Base-by-base conservation (phyloP, 2,329 filamentous ascomycete species). In the Pseudonectria buxi region DNA sequence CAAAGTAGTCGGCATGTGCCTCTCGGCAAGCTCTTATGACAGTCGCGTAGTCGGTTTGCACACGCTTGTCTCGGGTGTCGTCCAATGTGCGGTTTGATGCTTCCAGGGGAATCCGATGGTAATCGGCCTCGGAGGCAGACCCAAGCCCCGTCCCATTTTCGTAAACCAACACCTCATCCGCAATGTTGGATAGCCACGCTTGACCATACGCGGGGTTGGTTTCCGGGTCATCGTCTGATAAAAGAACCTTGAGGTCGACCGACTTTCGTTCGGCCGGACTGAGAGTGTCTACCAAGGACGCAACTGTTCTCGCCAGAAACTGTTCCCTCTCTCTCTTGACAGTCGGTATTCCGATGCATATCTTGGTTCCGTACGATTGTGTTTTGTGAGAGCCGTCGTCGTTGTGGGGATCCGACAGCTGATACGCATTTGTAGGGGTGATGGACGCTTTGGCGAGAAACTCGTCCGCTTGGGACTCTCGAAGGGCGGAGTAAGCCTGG, bases 111-210 rank as follows among this genome's bases (percentile, higher is more conserved):
- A 45, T 44, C 9, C 24, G 34, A n/a, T 32, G 39, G 7, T 45
- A 42, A 6, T 33, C 28, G 30, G 30, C 37, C 24, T 30, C 27
- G 18, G 18, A 22, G 2, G 35, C 14, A 6, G 30, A 27, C 4
- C 28, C 16, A 3, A 28, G 9, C 13, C 32, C 33, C 6, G 27
- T 22, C 5, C 18, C 24, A 1, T 40, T 18, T 3, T 39, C 44
- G 25, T 61, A 61, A 5, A 57, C 31, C 3, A 60, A 32, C 4
- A 59, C 32, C 10, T 58, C 46, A 7, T 61, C 56, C 4, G 45
- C 47, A 2, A 59, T 32, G 3, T 41, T 47, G 7, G 46, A 41
- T 0, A 60, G 46, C 58, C 57, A 61, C 6, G 34, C 30, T 13
- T 54, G 46, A 0, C 51, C 47, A 25, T 50, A 61, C 5, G 48